These are phyloP conservation scores for Pharnaceum exiguum DNA, from an alignment of 148 eudicot species.

Conservation along the genomic window DNA sequence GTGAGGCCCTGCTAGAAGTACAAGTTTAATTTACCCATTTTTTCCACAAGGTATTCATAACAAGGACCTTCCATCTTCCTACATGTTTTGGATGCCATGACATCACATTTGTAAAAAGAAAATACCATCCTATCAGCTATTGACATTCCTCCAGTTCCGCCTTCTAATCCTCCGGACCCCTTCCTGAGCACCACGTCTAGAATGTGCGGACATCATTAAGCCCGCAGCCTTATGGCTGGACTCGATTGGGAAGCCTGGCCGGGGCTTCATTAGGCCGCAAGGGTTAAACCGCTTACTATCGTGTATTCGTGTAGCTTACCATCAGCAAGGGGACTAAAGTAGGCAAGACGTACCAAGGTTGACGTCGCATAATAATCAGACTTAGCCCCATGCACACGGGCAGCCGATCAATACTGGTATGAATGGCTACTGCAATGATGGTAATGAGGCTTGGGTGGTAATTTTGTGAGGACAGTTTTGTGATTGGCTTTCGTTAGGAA, in stretches of 20 bases:
- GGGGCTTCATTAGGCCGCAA: background rate
- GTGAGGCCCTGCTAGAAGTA: constrained; percentile 25
- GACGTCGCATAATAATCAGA: background rate
- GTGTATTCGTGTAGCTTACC: background rate
- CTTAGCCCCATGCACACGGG: background rate
- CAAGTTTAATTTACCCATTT: background rate
- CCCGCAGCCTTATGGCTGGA: background rate
- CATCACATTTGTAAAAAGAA: background rate
- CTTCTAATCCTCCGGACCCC: background rate
- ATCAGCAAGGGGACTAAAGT: background rate
- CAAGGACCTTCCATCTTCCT: constrained; percentile 16
- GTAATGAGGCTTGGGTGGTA: no score
- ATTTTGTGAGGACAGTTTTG: no score
- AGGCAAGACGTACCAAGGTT: background rate
- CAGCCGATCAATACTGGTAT: no score
- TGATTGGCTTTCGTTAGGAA: no score
- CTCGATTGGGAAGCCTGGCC: background rate
- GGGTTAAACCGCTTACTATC: no score
- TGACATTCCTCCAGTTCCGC: background rate
- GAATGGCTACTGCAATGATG: no score
- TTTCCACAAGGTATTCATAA: background rate
- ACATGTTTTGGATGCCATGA: constrained; percentile 5
- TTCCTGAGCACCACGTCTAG: background rate
- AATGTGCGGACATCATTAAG: background rate
- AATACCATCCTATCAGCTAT: background rate